Evolutionary conservation across 2,329 filamentous ascomycete species (phyloP), one percentile per base, ranked within the genome.

Genomic region (Monosporascus sp.): DNA sequence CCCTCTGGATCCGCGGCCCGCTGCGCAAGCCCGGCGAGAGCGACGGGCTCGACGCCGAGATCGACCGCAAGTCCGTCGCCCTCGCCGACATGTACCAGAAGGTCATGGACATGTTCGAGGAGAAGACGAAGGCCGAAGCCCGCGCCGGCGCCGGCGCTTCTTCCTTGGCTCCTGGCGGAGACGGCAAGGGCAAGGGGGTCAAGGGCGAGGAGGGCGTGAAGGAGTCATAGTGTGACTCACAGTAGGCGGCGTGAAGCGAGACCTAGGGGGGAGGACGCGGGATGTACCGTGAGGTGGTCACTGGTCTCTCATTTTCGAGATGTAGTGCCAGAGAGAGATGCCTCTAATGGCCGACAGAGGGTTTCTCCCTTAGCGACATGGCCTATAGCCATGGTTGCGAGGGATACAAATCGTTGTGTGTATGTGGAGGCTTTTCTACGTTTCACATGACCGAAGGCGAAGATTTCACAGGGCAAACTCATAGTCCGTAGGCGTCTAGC

Each of bases 1-100:
- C 76, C 51, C 67, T 80, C 24, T 79, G 77, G 76, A 69, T 78
- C 11, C 71, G 74, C 52, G 77, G 78, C 2, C 72, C 77, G 1
- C 65, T 80, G 24, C 70, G 71, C 52, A 69, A 66, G 46, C 70
- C 75, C 4, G 74, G 72, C 44, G 72, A 77, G 49, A 73, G 73
- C 38, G 70, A 73, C 47, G 48, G 11, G 31, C 66, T 62, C 45
- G 67, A 72, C 57, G 68, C 67, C 25, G 67, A 69, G 52, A 58
- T 70, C 44, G 70, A 70, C 45, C 57, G 57, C 8, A 68, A 71
- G 52, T 74, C 76, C 35, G 63, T 66, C 37, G 57, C 59, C 4
- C 69, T 77, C 49, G 64, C 71, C 2, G 53, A 49, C 5, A 59
- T 70, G 25, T 63, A 72, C 41, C 68, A 70, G 49, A 53, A 58